These are phyloP conservation scores for Diaporthe batatas DNA, from an alignment of 2,329 filamentous ascomycete species.

Conservation along the genomic window DNA sequence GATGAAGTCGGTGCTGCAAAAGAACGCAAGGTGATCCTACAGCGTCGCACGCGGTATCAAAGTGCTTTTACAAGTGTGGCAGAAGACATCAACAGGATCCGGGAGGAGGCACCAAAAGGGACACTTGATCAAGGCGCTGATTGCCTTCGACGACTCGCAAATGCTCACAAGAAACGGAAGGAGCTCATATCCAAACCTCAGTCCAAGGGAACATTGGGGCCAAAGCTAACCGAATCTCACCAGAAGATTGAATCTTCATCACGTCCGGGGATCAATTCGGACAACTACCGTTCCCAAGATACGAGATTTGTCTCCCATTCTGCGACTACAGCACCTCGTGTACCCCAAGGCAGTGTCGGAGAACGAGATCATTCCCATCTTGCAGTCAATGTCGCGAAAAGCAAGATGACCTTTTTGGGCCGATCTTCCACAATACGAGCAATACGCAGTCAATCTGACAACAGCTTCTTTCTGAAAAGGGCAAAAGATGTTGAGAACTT, in stretches of 20 bases:
- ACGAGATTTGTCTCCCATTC: background rate
- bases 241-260: background rate
- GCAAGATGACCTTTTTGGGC: background rate
- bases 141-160: background rate
- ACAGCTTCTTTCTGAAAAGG: background rate
- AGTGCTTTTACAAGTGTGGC: background rate
- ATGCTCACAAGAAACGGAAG: background rate
- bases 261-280: rapidly evolving
- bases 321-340: too few relatives aligned
- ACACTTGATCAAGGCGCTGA: background rate
- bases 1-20: background rate
- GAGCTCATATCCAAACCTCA: background rate
- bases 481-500: background rate
- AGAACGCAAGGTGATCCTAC: background rate
- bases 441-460: background rate
- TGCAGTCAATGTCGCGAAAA: too few relatives aligned
- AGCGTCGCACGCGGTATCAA: too few relatives aligned
- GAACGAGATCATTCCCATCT: too few relatives aligned
- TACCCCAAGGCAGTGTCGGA: too few relatives aligned
- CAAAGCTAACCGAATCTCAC: too few relatives aligned
- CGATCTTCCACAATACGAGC: background rate
- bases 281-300: rapidly evolving
- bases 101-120: background rate
- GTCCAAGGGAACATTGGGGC: background rate
- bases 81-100: background rate